Evolutionary conservation across 2,329 filamentous ascomycete species (phyloP), one percentile per base, ranked within the genome.

Genomic region (Fusarium agapanthi): DNA sequence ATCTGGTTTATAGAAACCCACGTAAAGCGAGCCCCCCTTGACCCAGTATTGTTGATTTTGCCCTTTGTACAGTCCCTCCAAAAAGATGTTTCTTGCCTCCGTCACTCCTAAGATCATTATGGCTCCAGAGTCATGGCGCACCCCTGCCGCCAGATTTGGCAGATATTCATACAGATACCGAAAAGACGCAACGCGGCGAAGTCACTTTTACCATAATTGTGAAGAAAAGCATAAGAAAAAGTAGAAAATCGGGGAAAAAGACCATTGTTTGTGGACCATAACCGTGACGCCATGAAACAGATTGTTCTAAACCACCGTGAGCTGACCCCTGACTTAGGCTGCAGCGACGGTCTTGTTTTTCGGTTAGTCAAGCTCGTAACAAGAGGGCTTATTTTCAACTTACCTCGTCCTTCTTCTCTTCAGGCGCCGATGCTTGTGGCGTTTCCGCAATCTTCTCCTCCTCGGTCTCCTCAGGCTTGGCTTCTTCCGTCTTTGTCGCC

Each of bases 371-470:
- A 20, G 14, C 14, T 48, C 24, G n/a, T 32, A 34, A n/a, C 30
- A 13, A 26, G 13, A 26, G 13, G 8, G 14, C 7, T 57, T 30
- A 28, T 15, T n/a, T 28, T 24, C 15, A n/a, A 55, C 78, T 75
- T 77, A 82, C 81, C 74, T 84, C 81, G 61, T 84, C 83, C 37
- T 80, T 74, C 56, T 75, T 72, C 61, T 73, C 74, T 22, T 70
- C 76, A 24, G 54, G 53, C 37, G 71, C 72, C 22, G 69, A 59
- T 50, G 71, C 68, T 50, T 68, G 45, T 63, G 65, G 65, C 32
- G 65, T 69, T 40, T 69, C 65, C n/a, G 57, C 51, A 24, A 67
- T 67, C 34, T 67, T 67, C 38, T 67, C 64, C 24, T 68, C 78
- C 24, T 63, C 78, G 45, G 63, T 72, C 69, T 77, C 74, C 51